Percentiles rank a stretch among this genome's conserved stretches.
These are phyloP conservation scores for Lindgomyces ingoldianus DNA, from an alignment of 495 filamentous ascomycete species.

Conservation along the genomic window DNA sequence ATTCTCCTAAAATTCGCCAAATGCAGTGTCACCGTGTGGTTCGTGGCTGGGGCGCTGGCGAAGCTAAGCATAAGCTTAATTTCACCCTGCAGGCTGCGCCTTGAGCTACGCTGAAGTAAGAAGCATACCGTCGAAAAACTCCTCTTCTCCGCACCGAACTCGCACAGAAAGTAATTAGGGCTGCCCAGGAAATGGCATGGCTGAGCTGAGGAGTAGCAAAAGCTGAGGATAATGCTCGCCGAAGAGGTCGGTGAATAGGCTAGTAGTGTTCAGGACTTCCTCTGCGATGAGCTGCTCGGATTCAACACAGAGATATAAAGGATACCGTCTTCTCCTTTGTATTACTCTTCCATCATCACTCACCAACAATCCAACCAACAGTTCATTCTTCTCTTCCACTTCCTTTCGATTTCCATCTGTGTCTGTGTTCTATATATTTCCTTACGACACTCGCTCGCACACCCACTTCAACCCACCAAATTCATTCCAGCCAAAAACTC, in stretches of 20 bases:
- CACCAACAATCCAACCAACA: conserved; percentile 2
- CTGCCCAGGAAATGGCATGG: neutral
- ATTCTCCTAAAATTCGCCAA: conserved; percentile 1
- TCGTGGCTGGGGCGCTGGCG: neutral
- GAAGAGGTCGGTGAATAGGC: neutral
- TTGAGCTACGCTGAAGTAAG: conserved; percentile 8
- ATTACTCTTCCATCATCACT: neutral
- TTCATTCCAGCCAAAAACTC: neutral
- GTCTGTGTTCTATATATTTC: neutral
- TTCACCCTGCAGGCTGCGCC: conserved; percentile 1
- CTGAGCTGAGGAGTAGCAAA: neutral
- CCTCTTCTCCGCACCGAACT: neutral
- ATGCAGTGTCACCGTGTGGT: neutral
- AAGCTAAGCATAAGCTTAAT: conserved; percentile 10
- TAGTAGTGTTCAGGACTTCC: neutral
- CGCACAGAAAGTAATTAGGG: neutral
- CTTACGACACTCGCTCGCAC: conserved; percentile 7
- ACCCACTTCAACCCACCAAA: neutral
- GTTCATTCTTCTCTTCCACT: conserved; percentile 2
- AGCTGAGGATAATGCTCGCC: conserved; percentile 2
- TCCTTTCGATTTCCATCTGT: neutral
- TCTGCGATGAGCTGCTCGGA: neutral
- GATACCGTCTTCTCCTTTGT: neutral
- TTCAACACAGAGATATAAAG: conserved; percentile 5
- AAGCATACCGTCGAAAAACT: conserved; percentile 5